These are phyloP conservation scores for Penstemon davidsonii DNA, from an alignment of 257 asterid genomes.

Conservation along the genomic window DNA sequence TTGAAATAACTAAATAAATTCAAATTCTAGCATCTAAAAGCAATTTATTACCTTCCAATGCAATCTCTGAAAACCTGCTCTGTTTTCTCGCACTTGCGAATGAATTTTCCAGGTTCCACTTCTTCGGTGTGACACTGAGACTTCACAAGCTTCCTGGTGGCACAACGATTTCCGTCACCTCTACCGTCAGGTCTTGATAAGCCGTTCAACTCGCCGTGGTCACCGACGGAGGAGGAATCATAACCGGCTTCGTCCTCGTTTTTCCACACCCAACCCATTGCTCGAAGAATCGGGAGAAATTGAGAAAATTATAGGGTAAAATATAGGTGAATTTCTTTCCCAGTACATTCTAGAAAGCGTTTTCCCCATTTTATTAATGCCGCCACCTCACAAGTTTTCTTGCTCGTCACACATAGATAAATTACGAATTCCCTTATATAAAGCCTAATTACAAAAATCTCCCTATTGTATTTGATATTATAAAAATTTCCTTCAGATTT, in stretches of 20 bases:
- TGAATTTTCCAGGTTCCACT: conserved; percentile 76
- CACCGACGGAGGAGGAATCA: conserved; percentile 31
- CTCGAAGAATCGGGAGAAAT: too few relatives aligned
- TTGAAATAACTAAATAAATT: neutral
- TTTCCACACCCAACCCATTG: conserved; percentile 74
- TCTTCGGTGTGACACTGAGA: conserved; percentile 80
- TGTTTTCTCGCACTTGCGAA: conserved; percentile 81
- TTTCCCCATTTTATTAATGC: too few relatives aligned
- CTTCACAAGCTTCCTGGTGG: conserved; percentile 65
- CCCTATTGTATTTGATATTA: too few relatives aligned
- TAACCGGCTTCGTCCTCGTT: conserved; percentile 34
- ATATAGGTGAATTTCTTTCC: too few relatives aligned
- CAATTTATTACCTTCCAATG: conserved; percentile 58
- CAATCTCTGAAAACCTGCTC: conserved; percentile 71
- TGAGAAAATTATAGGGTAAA: too few relatives aligned
- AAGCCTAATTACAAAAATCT: too few relatives aligned
- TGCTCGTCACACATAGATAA: too few relatives aligned
- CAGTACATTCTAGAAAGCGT: too few relatives aligned
- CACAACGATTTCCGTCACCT: conserved; percentile 36
- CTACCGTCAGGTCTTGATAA: conserved; percentile 26
- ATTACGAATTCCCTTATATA: too few relatives aligned
- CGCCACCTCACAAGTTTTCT: too few relatives aligned
- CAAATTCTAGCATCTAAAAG: neutral
- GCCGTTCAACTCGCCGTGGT: conserved; percentile 18
- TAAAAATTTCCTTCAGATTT: too few relatives aligned